Conservation (phyloP, 129 eudicot species). For the Helianthus annuus region DNA sequence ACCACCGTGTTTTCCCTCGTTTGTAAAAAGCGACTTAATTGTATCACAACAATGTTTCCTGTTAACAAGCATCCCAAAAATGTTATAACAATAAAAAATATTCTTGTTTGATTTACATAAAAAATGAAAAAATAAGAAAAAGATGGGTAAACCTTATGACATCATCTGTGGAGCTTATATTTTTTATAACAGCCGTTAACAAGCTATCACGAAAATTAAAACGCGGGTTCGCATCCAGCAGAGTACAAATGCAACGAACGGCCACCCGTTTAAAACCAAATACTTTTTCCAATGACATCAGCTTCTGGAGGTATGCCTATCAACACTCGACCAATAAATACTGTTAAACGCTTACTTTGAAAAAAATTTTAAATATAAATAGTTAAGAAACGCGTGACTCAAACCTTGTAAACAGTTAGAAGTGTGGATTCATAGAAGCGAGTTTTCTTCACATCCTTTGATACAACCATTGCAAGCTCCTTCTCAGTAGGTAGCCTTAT, state of each 20-base stretch:
- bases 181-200: conserved; percentile 63
- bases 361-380: not conserved
- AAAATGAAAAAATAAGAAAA: not conserved
- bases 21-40: conserved; percentile 66
- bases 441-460: conserved; percentile 74
- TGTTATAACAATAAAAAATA: not conserved
- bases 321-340: conserved; percentile 11
- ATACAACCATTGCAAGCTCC: conserved; percentile 85
- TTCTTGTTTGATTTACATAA: conserved; percentile 31
- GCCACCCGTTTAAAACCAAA: conserved; percentile 63
- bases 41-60: conserved; percentile 75
- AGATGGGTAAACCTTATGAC: conserved; percentile 58
- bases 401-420: conserved; percentile 78
- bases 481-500: conserved; percentile 96
- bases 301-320: conserved; percentile 81
- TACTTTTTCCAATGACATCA: conserved; percentile 56
- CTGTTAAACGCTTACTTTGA: not conserved
- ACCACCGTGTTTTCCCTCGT: conserved; percentile 95
- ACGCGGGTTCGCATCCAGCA: conserved; percentile 86
- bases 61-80: conserved; percentile 19
- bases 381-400: not conserved
- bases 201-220: conserved; percentile 79
- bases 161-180: conserved; percentile 85
- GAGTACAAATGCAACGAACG: conserved; percentile 73
- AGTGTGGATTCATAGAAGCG: conserved; percentile 87